Evolutionary conservation across 495 filamentous ascomycete species (phyloP).

Genomic region (Xylaria bambusicola): DNA sequence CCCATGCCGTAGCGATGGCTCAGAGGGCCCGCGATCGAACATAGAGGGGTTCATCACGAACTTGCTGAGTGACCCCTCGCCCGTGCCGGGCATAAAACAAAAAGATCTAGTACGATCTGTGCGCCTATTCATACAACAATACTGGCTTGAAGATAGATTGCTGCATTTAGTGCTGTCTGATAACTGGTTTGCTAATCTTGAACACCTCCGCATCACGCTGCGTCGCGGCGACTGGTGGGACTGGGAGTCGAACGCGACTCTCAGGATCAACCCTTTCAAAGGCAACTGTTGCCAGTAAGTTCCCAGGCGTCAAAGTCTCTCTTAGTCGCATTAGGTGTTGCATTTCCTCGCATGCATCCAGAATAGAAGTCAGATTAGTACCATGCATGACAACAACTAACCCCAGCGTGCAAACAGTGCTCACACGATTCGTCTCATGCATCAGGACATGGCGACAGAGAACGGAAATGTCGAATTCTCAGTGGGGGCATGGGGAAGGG

Average conservation of each 20-base stretch:
- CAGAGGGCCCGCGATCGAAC: not conserved
- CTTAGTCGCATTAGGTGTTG: too few species aligned
- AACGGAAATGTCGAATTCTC: not conserved
- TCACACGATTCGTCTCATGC: not conserved
- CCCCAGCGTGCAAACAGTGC: too few species aligned
- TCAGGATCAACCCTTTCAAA: constrained; percentile 25
- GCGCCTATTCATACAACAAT: constrained; percentile 27
- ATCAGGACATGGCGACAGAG: constrained; percentile 4
- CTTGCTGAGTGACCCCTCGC: not conserved
- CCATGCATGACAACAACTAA: too few species aligned
- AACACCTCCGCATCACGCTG: constrained; percentile 28
- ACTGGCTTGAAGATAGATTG: constrained; percentile 30
- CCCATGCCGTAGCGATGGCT: not conserved
- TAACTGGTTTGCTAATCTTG: constrained; percentile 22
- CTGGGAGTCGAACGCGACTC: constrained; percentile 18
- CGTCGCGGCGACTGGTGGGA: constrained; percentile 30
- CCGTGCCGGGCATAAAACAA: not conserved
- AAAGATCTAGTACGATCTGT: constrained; percentile 19
- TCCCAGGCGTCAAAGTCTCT: too few species aligned
- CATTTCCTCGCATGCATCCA: too few species aligned
- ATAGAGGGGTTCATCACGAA: not conserved
- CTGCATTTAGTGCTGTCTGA: not conserved
- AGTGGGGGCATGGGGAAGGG: constrained; percentile 1
- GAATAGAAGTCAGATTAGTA: too few species aligned
- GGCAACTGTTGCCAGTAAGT: constrained; percentile 10